Base-by-base conservation (phyloP, 805 yeast species). In the Jamesozyma rosinii region DNA sequence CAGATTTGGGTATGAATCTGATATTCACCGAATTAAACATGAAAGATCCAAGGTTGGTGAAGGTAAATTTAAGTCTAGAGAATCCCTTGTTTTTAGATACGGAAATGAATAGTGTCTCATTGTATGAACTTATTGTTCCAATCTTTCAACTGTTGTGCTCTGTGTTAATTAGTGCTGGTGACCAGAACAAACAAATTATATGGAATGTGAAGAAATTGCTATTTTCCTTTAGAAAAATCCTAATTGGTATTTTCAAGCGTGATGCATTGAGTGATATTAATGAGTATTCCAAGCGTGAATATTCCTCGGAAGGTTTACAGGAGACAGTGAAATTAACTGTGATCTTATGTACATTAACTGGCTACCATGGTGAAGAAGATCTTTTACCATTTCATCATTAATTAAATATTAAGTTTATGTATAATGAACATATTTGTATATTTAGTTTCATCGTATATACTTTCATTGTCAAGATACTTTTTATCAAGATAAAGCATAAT, bases 141-240 rank as follows among this genome's bases (percentile, higher is more conserved):
- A 68, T 81, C 2, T 82, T 86, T 59, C 95, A 84, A 53, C 64
- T 87, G 38, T 67, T 86, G 2, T 62, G 78, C 9, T 78, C 94
- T 0, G 66, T 83, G 6, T 64, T 83, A 3, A 65, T 88, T 9
- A 76, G 94, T 2, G 74, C 84, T 69, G 95, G 95, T 0, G 80
- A 89, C 4, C 78, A 80, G 35, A 85, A 85, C 59, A 71, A 69
- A 45, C 69, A 74, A 0, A 78, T 83, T 14, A 67, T 79, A 9
- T 55, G 61, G 5, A 78, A 75, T 49, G 81, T 79, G 0, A 69
- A 67, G 41, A 67, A 62, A 3, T 58, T 87, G 36, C 55, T 84
- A 54, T 53, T 58, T 8, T 72, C 72, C 38, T 77, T 77, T 57
- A 68, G 74, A 40, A 74, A 69, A 42, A 60, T 86, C 42, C 68